Evolutionary conservation across 768 basidiomycete genomes (phyloP), one percentile per base, ranked within the genome.

Genomic region (Fomitopsis pulvina): DNA sequence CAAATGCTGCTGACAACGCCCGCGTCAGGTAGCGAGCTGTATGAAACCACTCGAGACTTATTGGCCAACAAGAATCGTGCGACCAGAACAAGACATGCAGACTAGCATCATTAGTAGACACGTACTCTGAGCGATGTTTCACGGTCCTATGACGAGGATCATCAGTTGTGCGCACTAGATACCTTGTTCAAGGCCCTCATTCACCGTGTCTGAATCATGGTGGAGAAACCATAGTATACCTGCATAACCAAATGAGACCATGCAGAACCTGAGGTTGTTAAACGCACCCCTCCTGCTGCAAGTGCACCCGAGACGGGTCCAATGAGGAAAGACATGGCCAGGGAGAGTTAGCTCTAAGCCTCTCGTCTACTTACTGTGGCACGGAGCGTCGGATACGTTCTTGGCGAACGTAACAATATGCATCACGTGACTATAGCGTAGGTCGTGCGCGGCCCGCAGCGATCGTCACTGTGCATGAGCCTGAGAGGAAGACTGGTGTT

Each of bases 141-240:
- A 55, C 51, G 10, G 63, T 57, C 44, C 63, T 64, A 6, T 21
- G 3, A n/a, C 11, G 0, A 8, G n/a, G 20, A 42, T 30, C 26
- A 39, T 45, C 10, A 44, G 8, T 12, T 6, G 9, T 9, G 39
- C 26, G 40, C n/a, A n/a, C n/a, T 27, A 16, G 6, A 37, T 21
- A 27, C 12, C 12, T 5, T 37, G 34, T 4, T 16, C 4, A 4
- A 37, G 14, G 18, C 34, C 14, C 12, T 16, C 14, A 29, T 54
- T 37, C 34, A 60, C 61, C 60, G 53, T 14, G 52, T 52, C 9
- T 53, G 52, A 22, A 64, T 64, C 63, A 62, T 57, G 20, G 57
- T 53, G 0, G 60, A 59, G 44, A 64, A 59, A 4, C 63, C 63
- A 46, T 62, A 64, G 55, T 64, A 64, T 2, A 63, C 57, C 61